phyloP scores from a whole-genome alignment of 331 rosid species.

The Ulmus americana region DNA sequence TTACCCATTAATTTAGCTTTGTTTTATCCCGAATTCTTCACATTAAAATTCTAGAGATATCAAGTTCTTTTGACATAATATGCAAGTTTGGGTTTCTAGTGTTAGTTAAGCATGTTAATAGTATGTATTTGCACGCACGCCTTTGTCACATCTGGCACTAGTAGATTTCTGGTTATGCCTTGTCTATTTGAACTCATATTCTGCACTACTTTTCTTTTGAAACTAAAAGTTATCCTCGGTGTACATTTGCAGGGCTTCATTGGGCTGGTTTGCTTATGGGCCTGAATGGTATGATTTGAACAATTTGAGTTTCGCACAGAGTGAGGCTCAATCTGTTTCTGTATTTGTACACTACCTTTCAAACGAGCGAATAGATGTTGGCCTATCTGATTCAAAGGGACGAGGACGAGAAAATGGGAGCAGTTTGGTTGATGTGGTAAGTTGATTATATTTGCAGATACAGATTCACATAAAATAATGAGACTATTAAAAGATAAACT shows the following conservation, averaged over 20 bases:
- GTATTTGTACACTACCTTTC: slow-evolving; percentile 76
- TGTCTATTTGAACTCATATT: slow-evolving; percentile 13
- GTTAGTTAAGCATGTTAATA: slow-evolving; percentile 1
- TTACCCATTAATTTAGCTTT: not conserved
- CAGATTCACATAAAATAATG: not conserved
- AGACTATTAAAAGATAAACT: not conserved
- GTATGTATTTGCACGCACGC: slow-evolving; percentile 1
- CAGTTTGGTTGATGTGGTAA: slow-evolving; percentile 58
- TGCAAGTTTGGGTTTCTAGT: not conserved
- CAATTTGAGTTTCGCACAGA: slow-evolving; percentile 64
- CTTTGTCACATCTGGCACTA: slow-evolving; percentile 15
- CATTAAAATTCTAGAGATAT: not conserved
- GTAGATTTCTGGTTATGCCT: slow-evolving; percentile 16
- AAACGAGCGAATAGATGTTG: slow-evolving; percentile 55
- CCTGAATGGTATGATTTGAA: slow-evolving; percentile 86
- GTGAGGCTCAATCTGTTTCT: slow-evolving; percentile 92
- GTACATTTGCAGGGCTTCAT: slow-evolving; percentile 59
- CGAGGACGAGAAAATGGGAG: slow-evolving; percentile 71
- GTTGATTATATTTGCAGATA: slow-evolving; percentile 21
- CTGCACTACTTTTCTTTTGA: slow-evolving; percentile 13
- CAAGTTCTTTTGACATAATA: not conserved
- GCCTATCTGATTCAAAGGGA: slow-evolving; percentile 57
- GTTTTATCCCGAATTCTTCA: not conserved
- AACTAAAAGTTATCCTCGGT: slow-evolving; percentile 30
- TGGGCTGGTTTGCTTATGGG: slow-evolving; percentile 89